Conservation (phyloP, 106 monocot species). For the Dioscorea alata region DNA sequence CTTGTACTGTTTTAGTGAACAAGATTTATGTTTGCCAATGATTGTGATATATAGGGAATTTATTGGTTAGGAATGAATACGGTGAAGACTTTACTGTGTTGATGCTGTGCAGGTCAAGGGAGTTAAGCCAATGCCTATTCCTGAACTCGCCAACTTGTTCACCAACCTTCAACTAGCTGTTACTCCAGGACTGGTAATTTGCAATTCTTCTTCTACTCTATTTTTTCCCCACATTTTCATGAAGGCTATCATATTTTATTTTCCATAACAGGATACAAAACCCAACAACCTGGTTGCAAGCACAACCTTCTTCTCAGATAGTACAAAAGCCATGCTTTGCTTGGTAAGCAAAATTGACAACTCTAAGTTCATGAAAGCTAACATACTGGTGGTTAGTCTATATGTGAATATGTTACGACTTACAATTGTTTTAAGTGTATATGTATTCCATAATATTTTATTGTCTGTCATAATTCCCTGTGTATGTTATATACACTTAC, state of each 20-base stretch:
- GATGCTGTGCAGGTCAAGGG: slow-evolving; percentile 69
- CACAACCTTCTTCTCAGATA: slow-evolving; percentile 79
- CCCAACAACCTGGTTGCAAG: slow-evolving; percentile 94
- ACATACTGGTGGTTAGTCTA: no score
- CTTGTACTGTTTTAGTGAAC: no score
- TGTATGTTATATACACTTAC: no score
- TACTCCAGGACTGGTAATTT: slow-evolving; percentile 79
- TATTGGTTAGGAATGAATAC: no score
- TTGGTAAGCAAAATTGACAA: slow-evolving; percentile 52
- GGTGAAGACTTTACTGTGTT: no score
- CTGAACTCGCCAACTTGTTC: slow-evolving; percentile 86
- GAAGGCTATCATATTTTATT: slow-evolving; percentile 5
- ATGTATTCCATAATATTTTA: no score
- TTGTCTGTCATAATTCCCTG: no score
- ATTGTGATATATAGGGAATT: no score
- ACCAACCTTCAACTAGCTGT: slow-evolving; percentile 66
- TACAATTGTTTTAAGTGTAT: no score
- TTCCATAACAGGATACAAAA: slow-evolving; percentile 64
- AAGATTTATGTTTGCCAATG: no score
- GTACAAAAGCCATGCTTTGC: slow-evolving; percentile 65
- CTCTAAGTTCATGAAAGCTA: no score
- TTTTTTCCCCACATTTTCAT: slow-evolving; percentile 5
- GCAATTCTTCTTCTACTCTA: neutral
- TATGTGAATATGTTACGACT: no score
- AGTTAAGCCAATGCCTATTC: slow-evolving; percentile 73